A percentile compares a stretch with the other conserved stretches of the same genome.
Conservation (phyloP, 257 asterid genomes). For the Thymus mandschuricus region DNA sequence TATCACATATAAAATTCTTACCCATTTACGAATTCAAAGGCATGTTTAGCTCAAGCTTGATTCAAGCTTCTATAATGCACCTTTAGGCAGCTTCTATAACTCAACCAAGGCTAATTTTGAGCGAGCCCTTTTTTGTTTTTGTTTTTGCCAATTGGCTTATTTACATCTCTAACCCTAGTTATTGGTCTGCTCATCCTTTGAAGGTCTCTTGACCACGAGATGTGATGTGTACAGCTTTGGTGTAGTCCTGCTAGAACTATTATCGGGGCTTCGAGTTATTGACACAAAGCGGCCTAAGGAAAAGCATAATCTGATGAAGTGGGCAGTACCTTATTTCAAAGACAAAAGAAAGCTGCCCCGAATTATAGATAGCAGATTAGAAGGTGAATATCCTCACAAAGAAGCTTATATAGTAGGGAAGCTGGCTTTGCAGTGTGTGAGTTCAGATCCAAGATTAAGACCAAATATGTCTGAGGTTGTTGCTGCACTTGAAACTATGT, state of each 20-base stretch:
- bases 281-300: not conserved
- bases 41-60: too few relatives aligned
- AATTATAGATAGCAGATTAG: constrained; percentile 10
- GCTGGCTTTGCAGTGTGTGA: constrained; percentile 26
- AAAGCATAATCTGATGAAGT: not conserved
- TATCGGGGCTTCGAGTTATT: constrained; percentile 13
- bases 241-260: constrained; percentile 30
- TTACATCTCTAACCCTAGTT: not conserved
- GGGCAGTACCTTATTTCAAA: constrained; percentile 21
- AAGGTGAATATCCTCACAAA: not conserved
- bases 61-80: too few relatives aligned
- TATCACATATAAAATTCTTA: not conserved
- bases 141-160: not conserved
- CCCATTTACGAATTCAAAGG: not conserved
- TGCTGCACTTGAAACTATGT: not conserved
- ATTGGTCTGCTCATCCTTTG: not conserved
- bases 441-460: not conserved
- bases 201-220: constrained; percentile 13
- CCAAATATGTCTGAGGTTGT: constrained; percentile 32
- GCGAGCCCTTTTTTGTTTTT: not conserved
- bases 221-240: constrained; percentile 35
- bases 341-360: not conserved
- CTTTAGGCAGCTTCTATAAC: too few relatives aligned
- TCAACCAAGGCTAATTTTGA: too few relatives aligned
- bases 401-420: not conserved